Evolutionary conservation across 108 stramenopile species (phyloP).

Genomic region (Discostella stelligeroides): DNA sequence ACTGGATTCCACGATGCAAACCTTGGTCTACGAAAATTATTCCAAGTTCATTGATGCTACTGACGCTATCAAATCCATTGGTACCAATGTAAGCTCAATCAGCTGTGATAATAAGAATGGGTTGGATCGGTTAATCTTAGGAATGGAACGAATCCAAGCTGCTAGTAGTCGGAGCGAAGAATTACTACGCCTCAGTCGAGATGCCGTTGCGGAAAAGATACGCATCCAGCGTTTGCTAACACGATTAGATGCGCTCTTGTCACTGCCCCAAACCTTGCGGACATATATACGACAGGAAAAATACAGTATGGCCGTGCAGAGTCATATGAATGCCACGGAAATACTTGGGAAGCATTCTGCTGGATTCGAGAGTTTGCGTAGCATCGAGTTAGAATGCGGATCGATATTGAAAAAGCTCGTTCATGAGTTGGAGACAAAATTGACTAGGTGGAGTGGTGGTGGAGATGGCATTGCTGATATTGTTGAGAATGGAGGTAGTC

Average conservation of each 20-base stretch:
- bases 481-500: no score
- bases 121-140: slow-evolving; percentile 49
- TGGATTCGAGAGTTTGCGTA: slow-evolving; percentile 81
- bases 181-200: slow-evolving; percentile 56
- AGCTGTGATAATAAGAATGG: slow-evolving; percentile 37
- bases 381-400: slow-evolving; percentile 78
- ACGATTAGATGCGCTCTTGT: slow-evolving; percentile 76
- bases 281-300: slow-evolving; percentile 53
- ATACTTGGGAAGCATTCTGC: slow-evolving; percentile 79
- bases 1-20: slow-evolving; percentile 97
- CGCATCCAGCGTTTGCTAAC: slow-evolving; percentile 75
- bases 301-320: slow-evolving; percentile 69
- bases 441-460: slow-evolving; percentile 73
- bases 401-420: slow-evolving; percentile 63
- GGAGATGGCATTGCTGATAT: slow-evolving; percentile 17
- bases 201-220: slow-evolving; percentile 84
- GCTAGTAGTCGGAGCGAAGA: slow-evolving; percentile 52
- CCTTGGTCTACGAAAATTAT: slow-evolving; percentile 99
- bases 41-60: slow-evolving; percentile 98
- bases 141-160: slow-evolving; percentile 52
- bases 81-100: slow-evolving; percentile 59
- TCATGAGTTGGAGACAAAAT: slow-evolving; percentile 47
- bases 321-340: slow-evolving; percentile 59
- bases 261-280: slow-evolving; percentile 71
- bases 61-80: slow-evolving; percentile 92